Percentiles rank a stretch among this genome's conserved stretches.
Conservation (phyloP, 192 early-diverging fungal genomes). For the Coemansia sp. region DNA sequence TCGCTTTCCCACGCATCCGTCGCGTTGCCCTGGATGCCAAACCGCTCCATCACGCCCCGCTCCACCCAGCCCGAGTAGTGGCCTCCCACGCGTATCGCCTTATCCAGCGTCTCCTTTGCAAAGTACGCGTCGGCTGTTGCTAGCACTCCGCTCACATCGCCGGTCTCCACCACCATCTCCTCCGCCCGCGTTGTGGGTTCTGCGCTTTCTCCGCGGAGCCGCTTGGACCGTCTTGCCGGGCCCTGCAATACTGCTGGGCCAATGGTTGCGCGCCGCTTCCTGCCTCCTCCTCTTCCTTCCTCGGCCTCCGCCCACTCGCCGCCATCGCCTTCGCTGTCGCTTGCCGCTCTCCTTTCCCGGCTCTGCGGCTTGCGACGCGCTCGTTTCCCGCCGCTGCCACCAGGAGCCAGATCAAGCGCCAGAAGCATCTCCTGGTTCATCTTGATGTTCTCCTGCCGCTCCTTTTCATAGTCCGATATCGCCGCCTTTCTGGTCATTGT, state of each 20-base stretch:
- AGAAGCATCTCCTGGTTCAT: conserved; percentile 62
- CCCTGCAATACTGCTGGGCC: neutral
- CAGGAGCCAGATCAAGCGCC: conserved; percentile 42
- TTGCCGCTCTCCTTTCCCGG: neutral
- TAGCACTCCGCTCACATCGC: conserved; percentile 29
- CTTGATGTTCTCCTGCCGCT: conserved; percentile 63
- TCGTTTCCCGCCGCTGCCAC: neutral
- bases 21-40: conserved; percentile 61
- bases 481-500: conserved; percentile 12
- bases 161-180: conserved; percentile 39
- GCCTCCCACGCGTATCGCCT: conserved; percentile 61
- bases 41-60: conserved; percentile 56
- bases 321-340: conserved; percentile 13
- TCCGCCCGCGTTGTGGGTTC: conserved; percentile 29
- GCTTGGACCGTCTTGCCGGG: conserved; percentile 40
- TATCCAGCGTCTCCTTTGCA: conserved; percentile 36
- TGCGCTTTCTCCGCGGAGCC: conserved; percentile 46
- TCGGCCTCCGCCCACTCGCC: conserved; percentile 14
- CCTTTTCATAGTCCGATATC: conserved; percentile 50
- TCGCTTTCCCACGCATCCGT: conserved; percentile 73
- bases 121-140: conserved; percentile 63
- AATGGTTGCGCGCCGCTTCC: conserved; percentile 5
- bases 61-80: conserved; percentile 71
- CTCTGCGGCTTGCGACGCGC: conserved; percentile 12
- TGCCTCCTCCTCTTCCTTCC: conserved; percentile 4